Conservation (phyloP, 228 moss, liverwort and hornwort species). For the Sphagnum magellanicum region DNA sequence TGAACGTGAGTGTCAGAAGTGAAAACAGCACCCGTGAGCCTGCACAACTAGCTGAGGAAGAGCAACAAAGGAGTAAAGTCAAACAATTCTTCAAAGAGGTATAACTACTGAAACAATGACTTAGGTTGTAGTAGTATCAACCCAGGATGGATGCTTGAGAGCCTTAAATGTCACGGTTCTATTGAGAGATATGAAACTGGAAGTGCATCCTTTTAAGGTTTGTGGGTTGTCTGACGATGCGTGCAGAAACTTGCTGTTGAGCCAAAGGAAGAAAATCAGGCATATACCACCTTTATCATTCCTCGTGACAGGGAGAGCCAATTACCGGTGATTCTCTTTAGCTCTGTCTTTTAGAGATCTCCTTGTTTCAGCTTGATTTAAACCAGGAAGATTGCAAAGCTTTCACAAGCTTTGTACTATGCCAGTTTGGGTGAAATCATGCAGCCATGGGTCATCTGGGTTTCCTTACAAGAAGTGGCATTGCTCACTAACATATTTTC, state of each 20-base stretch:
- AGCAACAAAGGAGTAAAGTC: constrained; percentile 40
- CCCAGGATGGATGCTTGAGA: too few relatives aligned
- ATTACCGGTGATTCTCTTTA: constrained; percentile 45
- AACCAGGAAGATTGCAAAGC: too few relatives aligned
- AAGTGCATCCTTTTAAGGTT: too few relatives aligned
- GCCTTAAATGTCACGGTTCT: too few relatives aligned
- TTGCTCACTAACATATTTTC: not conserved
- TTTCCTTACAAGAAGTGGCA: not conserved
- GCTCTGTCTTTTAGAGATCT: not conserved
- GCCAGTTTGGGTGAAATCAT: not conserved
- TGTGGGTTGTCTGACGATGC: not conserved
- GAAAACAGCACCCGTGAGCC: constrained; percentile 39
- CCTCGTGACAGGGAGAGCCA: constrained; percentile 71
- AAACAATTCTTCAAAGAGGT: constrained; percentile 71
- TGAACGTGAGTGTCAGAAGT: constrained; percentile 83
- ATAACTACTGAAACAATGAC: not conserved
- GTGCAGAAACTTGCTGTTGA: constrained; percentile 61
- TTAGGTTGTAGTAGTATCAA: too few relatives aligned
- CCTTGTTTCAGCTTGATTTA: too few relatives aligned
- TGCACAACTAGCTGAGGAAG: constrained; percentile 46
- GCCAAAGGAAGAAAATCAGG: constrained; percentile 73
- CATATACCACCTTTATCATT: constrained; percentile 74
- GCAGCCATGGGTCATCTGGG: not conserved
- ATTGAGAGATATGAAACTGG: too few relatives aligned
- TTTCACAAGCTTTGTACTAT: too few relatives aligned